These are phyloP conservation scores for Wickerhamomyces sp. DNA, from an alignment of 1,139 yeast genomes.

Conservation along the genomic window DNA sequence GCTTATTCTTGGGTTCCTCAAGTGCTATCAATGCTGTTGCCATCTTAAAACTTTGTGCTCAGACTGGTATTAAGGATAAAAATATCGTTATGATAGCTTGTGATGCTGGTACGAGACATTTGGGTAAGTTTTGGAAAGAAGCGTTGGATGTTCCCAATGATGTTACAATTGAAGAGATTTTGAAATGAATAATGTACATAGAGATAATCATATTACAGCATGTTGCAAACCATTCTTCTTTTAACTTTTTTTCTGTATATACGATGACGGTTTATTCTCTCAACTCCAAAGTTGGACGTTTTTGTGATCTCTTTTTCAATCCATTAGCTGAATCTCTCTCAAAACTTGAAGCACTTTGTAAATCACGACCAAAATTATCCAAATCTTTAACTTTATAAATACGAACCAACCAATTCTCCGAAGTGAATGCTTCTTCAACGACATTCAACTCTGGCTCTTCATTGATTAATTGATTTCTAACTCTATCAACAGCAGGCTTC, in stretches of 20 bases:
- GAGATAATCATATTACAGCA: no score
- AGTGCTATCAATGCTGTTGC: slow-evolving; percentile 93
- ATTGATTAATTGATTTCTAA: slow-evolving; percentile 75
- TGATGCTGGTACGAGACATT: slow-evolving; percentile 85
- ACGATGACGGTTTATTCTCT: no score
- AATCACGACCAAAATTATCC: slow-evolving; percentile 82
- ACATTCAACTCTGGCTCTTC: slow-evolving; percentile 62
- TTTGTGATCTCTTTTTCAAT: slow-evolving; percentile 41
- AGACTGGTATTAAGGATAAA: slow-evolving; percentile 48
- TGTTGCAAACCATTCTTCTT: no score
- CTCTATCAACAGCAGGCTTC: slow-evolving; percentile 74
- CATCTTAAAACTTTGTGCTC: slow-evolving; percentile 62
- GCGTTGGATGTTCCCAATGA: slow-evolving; percentile 36
- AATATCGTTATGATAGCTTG: slow-evolving; percentile 85
- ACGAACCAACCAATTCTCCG: slow-evolving; percentile 96
- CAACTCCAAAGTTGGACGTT: slow-evolving; percentile 50
- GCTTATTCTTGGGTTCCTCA: slow-evolving; percentile 86
- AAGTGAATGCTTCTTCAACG: slow-evolving; percentile 90
- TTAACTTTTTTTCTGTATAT: no score
- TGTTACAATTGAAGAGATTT: slow-evolving; percentile 26
- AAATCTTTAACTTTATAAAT: slow-evolving; percentile 87
- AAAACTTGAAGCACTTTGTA: slow-evolving; percentile 43
- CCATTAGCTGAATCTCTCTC: slow-evolving; percentile 32
- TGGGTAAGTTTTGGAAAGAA: slow-evolving; percentile 86
- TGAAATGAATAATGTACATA: slow-evolving; percentile 6